These are phyloP conservation scores for Ophiostoma perfectum DNA, from an alignment of 2,329 filamentous ascomycete species.

Conservation along the genomic window DNA sequence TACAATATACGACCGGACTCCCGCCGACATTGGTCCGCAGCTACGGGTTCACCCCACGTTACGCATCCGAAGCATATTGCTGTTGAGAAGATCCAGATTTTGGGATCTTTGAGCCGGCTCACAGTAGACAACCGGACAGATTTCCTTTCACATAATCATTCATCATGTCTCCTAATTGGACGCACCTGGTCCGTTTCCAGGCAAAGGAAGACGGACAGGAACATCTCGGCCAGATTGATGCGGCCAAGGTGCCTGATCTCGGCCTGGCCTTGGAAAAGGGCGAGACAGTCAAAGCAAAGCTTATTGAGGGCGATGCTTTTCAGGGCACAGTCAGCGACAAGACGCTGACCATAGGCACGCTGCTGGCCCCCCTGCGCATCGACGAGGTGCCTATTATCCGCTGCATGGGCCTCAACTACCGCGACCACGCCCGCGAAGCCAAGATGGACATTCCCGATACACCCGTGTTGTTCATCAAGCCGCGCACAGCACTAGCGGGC, in stretches of 20 bases:
- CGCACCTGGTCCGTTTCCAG: slow-evolving; percentile 39
- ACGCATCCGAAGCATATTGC: background rate
- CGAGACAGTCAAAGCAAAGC: slow-evolving; percentile 33
- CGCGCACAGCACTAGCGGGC: slow-evolving; percentile 34
- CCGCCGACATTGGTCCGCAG: slow-evolving; percentile 1
- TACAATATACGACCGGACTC: background rate
- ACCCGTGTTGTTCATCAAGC: slow-evolving; percentile 39
- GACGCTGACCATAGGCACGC: slow-evolving; percentile 27
- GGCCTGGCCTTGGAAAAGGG: slow-evolving; percentile 34
- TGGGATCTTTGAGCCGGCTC: no score
- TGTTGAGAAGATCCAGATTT: no score
- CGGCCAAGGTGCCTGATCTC: slow-evolving; percentile 33
- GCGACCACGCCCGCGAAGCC: slow-evolving; percentile 38
- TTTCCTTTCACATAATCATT: background rate
- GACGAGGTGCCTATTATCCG: slow-evolving; percentile 39
- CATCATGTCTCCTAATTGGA: slow-evolving; percentile 31
- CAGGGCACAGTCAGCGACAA: slow-evolving; percentile 34
- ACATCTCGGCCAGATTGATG: slow-evolving; percentile 38
- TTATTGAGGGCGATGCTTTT: slow-evolving; percentile 35
- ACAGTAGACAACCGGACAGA: background rate
- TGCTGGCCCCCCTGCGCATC: slow-evolving; percentile 35
- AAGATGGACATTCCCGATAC: slow-evolving; percentile 35
- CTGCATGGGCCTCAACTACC: slow-evolving; percentile 44
- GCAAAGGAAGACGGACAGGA: slow-evolving; percentile 38
- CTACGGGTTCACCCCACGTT: slow-evolving; percentile 6